Evolutionary conservation across 2,329 filamentous ascomycete genomes (phyloP), one percentile per base, ranked within the genome.

Genomic region (Geosmithia morbida): DNA sequence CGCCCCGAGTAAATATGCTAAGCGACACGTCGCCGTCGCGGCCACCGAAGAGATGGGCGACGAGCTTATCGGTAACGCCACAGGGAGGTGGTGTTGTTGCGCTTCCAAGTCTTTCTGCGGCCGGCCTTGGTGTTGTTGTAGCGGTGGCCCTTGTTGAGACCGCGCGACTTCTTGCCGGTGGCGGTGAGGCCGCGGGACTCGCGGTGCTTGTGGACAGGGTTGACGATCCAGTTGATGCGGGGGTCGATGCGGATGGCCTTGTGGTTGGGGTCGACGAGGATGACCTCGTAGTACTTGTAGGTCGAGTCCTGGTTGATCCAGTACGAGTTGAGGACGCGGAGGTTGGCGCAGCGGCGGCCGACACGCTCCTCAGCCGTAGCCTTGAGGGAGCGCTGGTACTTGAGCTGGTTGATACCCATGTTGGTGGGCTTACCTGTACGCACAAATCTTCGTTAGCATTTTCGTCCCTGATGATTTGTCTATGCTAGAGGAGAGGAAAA

Each of bases 271-370:
- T 98, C 92, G 68, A 98, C 90, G 66, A 96, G 87, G 78, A 98
- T 97, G 73, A 97, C 83, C 77, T 98, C 92, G 79, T 81, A 98
- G 86, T 98, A 98, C 82, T 98, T 98, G 87, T 97, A 98, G 74
- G 92, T 98, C 53, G 89, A 96, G 79, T 98, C 92, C 81, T 97
- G 88, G 86, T 98, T 98, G 80, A 98, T 87, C 94, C 94, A 98
- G 89, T 98, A 98, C 56, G 90, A 97, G 86, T 98, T 98, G 66
- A 98, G 85, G 67, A 98, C 92, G 68, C 92, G 88, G 71, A 98
- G 75, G 78, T 98, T 98, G 75, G 89, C 88, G 79, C 89, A 96
- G 70, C 90, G 89, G 72, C 89, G 89, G 66, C 94, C 92, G 68
- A 98, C 90, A 85, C 92, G 92, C 85, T 98, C 92, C 81, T 98